These are phyloP conservation scores for Dendryphion nanum DNA, from an alignment of 2,329 filamentous ascomycete species.

Conservation along the genomic window DNA sequence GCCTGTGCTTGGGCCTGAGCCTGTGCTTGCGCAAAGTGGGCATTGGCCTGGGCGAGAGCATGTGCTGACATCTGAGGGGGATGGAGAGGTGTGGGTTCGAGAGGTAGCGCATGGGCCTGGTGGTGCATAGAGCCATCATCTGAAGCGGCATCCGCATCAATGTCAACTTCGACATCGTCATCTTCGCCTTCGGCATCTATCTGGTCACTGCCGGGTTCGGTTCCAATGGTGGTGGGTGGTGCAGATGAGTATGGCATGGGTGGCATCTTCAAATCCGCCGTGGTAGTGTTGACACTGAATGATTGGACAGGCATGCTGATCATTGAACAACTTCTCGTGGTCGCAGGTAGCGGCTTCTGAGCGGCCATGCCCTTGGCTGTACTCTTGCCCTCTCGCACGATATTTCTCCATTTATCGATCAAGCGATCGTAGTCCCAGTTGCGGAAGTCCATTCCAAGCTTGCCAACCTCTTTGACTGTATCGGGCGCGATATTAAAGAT, in stretches of 20 bases:
- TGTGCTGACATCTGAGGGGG: conserved; percentile 22
- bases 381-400: conserved; percentile 33
- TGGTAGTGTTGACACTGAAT: conserved; percentile 17
- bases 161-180: conserved; percentile 33
- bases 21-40: conserved; percentile 20
- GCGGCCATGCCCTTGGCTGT: conserved; percentile 28
- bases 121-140: conserved; percentile 16
- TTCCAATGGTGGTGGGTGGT: conserved; percentile 26
- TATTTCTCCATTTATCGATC: conserved; percentile 40
- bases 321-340: conserved; percentile 28
- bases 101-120: conserved; percentile 18
- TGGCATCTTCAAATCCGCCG: conserved; percentile 19
- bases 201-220: conserved; percentile 26
- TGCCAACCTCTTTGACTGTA: conserved; percentile 39
- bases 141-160: conserved; percentile 26
- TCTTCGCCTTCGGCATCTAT: conserved; percentile 38
- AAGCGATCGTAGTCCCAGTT: conserved; percentile 43
- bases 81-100: conserved; percentile 26
- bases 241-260: conserved; percentile 25
- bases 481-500: conserved; percentile 37
- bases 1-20: conserved; percentile 21
- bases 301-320: conserved; percentile 24
- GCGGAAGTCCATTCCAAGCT: conserved; percentile 36
- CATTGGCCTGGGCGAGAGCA: conserved; percentile 26
- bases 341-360: conserved; percentile 32